A percentile compares a stretch with the other conserved stretches of the same genome.
Conservation (phyloP, 495 filamentous ascomycete species). For the Aspergillus sparsus region DNA sequence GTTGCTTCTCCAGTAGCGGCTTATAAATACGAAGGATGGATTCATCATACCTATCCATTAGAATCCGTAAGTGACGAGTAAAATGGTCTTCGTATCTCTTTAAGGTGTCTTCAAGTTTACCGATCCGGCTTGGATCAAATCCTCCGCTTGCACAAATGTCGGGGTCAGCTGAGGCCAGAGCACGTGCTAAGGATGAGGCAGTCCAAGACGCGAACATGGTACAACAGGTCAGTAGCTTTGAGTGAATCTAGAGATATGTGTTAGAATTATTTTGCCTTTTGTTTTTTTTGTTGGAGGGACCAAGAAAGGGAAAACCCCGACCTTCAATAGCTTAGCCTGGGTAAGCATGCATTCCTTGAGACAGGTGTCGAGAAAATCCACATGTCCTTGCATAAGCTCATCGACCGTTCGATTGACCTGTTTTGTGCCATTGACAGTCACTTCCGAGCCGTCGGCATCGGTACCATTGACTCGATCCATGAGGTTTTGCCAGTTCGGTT, state of each 20-base stretch:
- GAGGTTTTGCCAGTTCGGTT: slow-evolving; percentile 92
- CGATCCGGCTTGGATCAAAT: slow-evolving; percentile 64
- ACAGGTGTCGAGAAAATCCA: slow-evolving; percentile 96
- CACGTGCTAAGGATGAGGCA: slow-evolving; percentile 67
- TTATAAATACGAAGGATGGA: not conserved
- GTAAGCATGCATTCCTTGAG: slow-evolving; percentile 99
- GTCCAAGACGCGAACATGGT: slow-evolving; percentile 89
- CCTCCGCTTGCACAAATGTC: slow-evolving; percentile 58
- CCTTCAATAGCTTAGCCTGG: slow-evolving; percentile 87
- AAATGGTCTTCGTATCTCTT: slow-evolving; percentile 91
- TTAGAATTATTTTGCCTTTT: slow-evolving; percentile 24
- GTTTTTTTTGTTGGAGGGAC: slow-evolving; percentile 2
- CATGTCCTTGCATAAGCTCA: slow-evolving; percentile 98
- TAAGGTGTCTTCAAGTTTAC: slow-evolving; percentile 80
- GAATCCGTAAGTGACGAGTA: slow-evolving; percentile 81
- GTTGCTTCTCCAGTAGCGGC: not conserved
- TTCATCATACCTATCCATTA: slow-evolving; percentile 68
- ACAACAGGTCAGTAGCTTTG: slow-evolving; percentile 90
- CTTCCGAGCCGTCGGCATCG: slow-evolving; percentile 54
- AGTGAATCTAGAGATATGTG: slow-evolving; percentile 70
- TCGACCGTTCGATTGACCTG: slow-evolving; percentile 83
- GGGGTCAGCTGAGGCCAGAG: slow-evolving; percentile 74
- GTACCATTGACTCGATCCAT: slow-evolving; percentile 78
- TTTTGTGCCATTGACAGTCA: slow-evolving; percentile 46
- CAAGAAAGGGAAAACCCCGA: slow-evolving; percentile 41